Conservation (phyloP, 768 basidiomycete species). For the Exsudoporus frostii region DNA sequence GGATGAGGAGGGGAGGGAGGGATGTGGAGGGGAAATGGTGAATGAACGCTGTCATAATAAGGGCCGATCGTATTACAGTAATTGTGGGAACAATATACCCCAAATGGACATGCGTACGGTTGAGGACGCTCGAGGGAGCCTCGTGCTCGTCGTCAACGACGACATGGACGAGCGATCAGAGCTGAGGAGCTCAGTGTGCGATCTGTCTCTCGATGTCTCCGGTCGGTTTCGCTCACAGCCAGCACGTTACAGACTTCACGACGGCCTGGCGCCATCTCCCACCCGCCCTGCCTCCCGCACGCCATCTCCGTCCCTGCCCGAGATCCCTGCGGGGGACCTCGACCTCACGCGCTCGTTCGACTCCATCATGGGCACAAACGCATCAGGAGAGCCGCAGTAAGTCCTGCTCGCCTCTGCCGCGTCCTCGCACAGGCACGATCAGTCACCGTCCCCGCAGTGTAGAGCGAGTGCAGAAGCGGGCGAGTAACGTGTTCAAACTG, state of each 20-base stretch:
- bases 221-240: constrained; percentile 19
- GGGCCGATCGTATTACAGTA: constrained; percentile 29
- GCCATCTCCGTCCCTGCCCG: constrained; percentile 41
- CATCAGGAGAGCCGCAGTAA: constrained; percentile 41
- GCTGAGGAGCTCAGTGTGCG: constrained; percentile 22
- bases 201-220: constrained; percentile 4
- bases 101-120: not conserved
- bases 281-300: constrained; percentile 20
- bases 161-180: constrained; percentile 28
- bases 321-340: constrained; percentile 50
- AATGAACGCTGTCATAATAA: constrained; percentile 31
- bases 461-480: constrained; percentile 59
- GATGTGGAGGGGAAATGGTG: constrained; percentile 17
- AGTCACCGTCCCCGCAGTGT: constrained; percentile 30
- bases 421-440: constrained; percentile 26
- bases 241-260: constrained; percentile 18
- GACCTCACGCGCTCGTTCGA: constrained; percentile 42
- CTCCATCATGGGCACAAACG: constrained; percentile 37
- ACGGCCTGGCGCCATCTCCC: constrained; percentile 20
- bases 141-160: constrained; percentile 26
- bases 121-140: constrained; percentile 8
- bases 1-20: not conserved
- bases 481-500: constrained; percentile 73
- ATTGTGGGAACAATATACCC: constrained; percentile 26
- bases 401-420: constrained; percentile 31